Conservation (phyloP, 2,329 filamentous ascomycete species). For the Bipolaris zeicola region DNA sequence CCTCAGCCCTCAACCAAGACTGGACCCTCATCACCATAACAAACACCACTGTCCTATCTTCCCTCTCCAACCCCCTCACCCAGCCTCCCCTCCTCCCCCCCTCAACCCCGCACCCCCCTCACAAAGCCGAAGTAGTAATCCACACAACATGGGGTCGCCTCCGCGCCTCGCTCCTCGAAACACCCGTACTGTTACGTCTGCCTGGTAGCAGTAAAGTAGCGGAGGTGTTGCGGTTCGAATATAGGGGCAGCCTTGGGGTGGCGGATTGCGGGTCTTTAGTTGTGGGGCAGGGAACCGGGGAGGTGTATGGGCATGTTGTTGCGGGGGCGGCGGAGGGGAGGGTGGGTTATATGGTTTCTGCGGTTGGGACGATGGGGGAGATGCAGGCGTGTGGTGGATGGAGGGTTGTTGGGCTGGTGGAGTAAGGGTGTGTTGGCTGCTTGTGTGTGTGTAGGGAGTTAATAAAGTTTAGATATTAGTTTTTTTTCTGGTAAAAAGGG, state of each 20-base stretch:
- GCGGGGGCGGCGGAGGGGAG: neutral
- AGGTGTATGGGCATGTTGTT: neutral
- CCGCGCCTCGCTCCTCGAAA: neutral
- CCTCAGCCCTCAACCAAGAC: neutral
- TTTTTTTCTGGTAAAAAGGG: too few relatives aligned
- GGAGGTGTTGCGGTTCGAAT: neutral
- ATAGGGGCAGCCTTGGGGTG: neutral
- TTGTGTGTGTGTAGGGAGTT: too few relatives aligned
- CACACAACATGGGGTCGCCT: neutral
- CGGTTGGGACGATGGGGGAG: neutral
- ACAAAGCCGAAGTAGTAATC: neutral
- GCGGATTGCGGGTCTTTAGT: neutral
- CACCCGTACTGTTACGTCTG: neutral
- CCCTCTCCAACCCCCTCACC: neutral
- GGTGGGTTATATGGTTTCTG: neutral
- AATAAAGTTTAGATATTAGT: too few relatives aligned
- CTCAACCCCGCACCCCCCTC: too few relatives aligned
- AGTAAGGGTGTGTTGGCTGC: too few relatives aligned
- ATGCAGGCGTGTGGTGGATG: neutral
- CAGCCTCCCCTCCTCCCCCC: too few relatives aligned
- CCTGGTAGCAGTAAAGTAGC: neutral
- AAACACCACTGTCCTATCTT: neutral
- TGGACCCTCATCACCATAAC: neutral
- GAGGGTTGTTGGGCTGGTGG: neutral
- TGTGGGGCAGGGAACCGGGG: neutral